Evolutionary conservation across 176 grass and related monocot species (phyloP).

Genomic region (Zizania latifolia): DNA sequence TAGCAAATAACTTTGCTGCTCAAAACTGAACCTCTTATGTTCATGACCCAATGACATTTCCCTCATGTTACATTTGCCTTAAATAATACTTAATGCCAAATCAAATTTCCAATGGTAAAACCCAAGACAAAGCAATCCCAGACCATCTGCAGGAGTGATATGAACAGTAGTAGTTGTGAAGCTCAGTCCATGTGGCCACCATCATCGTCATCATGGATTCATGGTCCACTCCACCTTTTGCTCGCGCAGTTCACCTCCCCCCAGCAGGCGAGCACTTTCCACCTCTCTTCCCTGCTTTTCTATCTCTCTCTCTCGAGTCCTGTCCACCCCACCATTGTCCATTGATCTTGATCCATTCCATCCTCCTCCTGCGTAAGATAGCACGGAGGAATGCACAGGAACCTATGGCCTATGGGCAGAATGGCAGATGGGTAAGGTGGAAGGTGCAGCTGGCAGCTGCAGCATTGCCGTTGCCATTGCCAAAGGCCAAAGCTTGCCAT

Average conservation of each 20-base stretch:
- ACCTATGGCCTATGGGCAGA: background rate
- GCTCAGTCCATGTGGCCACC: background rate
- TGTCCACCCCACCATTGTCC: background rate
- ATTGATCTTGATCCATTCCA: background rate
- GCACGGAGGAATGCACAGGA: background rate
- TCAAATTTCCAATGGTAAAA: background rate
- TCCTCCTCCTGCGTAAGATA: background rate
- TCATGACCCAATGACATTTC: background rate
- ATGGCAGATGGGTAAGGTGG: background rate
- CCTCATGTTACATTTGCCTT: background rate
- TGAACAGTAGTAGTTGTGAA: background rate
- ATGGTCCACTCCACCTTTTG: background rate
- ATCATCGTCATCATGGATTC: background rate
- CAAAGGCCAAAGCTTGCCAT: background rate
- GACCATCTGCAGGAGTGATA: background rate
- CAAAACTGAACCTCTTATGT: too few relatives aligned
- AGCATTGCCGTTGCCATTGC: too few relatives aligned
- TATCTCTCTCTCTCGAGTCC: background rate
- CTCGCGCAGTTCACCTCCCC: background rate
- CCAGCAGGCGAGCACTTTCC: background rate
- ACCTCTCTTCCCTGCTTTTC: background rate
- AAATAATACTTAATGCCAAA: background rate
- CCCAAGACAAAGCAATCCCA: background rate
- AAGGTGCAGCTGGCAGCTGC: too few relatives aligned
- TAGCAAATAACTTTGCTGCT: too few relatives aligned